A percentile compares a stretch with the other conserved stretches of the same genome.
Conservation (phyloP, 768 basidiomycete species). For the Daedaleopsis sinensis region DNA sequence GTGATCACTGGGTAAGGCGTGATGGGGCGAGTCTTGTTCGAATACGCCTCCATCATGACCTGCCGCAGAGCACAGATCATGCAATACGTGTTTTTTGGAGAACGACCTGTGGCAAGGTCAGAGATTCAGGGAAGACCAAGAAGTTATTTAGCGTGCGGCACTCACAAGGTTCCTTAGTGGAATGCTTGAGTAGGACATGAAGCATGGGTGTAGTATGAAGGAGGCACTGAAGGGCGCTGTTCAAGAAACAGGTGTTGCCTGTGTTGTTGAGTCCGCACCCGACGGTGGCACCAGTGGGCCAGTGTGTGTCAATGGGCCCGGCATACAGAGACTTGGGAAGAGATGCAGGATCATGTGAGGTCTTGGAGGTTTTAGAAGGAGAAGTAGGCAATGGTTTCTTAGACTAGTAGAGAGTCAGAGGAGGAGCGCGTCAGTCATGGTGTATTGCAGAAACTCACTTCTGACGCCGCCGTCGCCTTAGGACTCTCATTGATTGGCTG, state of each 20-base stretch:
- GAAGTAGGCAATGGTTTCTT: slow-evolving; percentile 29
- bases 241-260: slow-evolving; percentile 96
- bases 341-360: slow-evolving; percentile 7
- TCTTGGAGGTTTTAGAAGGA: slow-evolving; percentile 22
- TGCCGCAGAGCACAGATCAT: slow-evolving; percentile 73
- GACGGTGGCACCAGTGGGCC: slow-evolving; percentile 53
- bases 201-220: slow-evolving; percentile 90
- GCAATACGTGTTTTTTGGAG: slow-evolving; percentile 59
- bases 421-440: neutral
- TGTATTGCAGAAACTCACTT: slow-evolving; percentile 1
- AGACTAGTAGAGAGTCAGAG: neutral
- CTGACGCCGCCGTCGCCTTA: slow-evolving; percentile 4
- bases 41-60: slow-evolving; percentile 59
- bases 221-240: slow-evolving; percentile 91
- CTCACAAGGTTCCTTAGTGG: slow-evolving; percentile 60
- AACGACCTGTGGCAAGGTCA: slow-evolving; percentile 37
- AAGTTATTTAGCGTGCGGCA: slow-evolving; percentile 10
- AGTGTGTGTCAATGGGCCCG: slow-evolving; percentile 60
- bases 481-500: slow-evolving; percentile 78
- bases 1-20: slow-evolving; percentile 66
- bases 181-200: slow-evolving; percentile 56
- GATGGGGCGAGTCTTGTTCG: slow-evolving; percentile 46
- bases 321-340: slow-evolving; percentile 49
- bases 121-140: neutral
- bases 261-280: slow-evolving; percentile 78